Evolutionary conservation across 2,329 filamentous ascomycete species (phyloP).

Genomic region (Apiospora sp.): DNA sequence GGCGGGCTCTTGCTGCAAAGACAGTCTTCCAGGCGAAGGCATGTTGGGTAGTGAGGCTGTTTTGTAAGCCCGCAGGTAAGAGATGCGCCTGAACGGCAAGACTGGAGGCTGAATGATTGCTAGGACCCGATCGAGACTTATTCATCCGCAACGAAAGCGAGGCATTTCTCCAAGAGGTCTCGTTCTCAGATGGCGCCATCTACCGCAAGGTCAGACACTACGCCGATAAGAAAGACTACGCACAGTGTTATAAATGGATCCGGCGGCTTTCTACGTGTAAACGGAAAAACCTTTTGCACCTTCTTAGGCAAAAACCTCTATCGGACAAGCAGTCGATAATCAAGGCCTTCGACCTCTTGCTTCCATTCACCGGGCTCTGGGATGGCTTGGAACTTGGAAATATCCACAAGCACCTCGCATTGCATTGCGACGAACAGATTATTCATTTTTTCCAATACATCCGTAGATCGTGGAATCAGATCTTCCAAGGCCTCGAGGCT

Average conservation of each 20-base stretch:
- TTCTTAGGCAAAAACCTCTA: not conserved
- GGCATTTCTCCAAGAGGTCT: conserved; percentile 10
- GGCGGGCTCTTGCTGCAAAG: not conserved
- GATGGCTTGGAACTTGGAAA: conserved; percentile 25
- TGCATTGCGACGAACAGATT: conserved; percentile 24
- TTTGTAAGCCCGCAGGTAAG: conserved; percentile 11
- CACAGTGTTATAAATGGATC: conserved; percentile 15
- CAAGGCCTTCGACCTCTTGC: conserved; percentile 16
- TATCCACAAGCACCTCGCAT: conserved; percentile 23
- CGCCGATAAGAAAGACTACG: not conserved
- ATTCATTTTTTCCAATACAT: conserved; percentile 1
- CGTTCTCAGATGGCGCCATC: conserved; percentile 21
- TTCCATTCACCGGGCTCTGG: conserved; percentile 22
- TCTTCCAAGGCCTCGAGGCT: conserved; percentile 8
- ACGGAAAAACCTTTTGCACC: conserved; percentile 17
- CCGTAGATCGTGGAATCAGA: not conserved
- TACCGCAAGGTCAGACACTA: conserved; percentile 19
- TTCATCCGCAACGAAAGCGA: not conserved
- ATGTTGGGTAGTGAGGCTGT: conserved; percentile 20
- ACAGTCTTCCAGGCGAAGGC: conserved; percentile 5
- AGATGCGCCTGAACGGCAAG: conserved; percentile 9
- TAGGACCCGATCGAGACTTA: conserved; percentile 7
- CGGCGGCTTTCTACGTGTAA: conserved; percentile 21
- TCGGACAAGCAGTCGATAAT: not conserved
- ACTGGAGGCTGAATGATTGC: not conserved